Evolutionary conservation across 352 stramenopile species (phyloP), one percentile per base, ranked within the genome.

Genomic region (Phytophthora hybrid): DNA sequence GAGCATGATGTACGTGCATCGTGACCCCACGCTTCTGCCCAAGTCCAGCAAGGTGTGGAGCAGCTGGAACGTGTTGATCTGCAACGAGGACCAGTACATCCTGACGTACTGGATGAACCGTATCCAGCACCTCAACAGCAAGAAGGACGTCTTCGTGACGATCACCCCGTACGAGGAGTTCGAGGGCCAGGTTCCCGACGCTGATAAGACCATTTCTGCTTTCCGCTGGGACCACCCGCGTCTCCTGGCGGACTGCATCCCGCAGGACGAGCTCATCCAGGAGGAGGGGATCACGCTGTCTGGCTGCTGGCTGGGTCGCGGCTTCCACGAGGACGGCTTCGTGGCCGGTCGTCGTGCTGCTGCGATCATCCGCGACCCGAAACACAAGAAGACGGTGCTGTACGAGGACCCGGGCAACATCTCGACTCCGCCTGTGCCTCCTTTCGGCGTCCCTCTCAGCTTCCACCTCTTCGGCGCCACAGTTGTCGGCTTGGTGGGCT

Each of bases 21-120:
- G 89, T 56, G 89, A 96, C 68, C 76, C 86, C 55, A 75, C 70
- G 61, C 91, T 96, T 76, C 65, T 96, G 60, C 84, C 88, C 47
- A 78, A 78, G 11, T 87, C 88, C 58, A 89, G 89, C 71, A 93
- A 91, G 69, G 81, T 91, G 52, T 96, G 89, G 89, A 92, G 82
- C 77, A 87, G 73, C 58, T 96, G 89, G 89, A 96, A 96, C 71
- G 89, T 96, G 59, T 79, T 90, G 65, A 96, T 96, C 72, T 93
- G 86, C 49, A 77, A 90, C 57, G 80, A 90, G 69, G 88, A 96
- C 41, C 77, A 93, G 80, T 96, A 96, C 83, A 81, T 96, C 44
- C 59, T 96, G 29, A 96, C 89, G 59, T 96, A 96, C 81, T 96
- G 89, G 89, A 96, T 96, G 85, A 95, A 96, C 78, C 88, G 89